Base-by-base conservation (phyloP, 2,329 filamentous ascomycete genomes). In the Colletotrichum tabaci region DNA sequence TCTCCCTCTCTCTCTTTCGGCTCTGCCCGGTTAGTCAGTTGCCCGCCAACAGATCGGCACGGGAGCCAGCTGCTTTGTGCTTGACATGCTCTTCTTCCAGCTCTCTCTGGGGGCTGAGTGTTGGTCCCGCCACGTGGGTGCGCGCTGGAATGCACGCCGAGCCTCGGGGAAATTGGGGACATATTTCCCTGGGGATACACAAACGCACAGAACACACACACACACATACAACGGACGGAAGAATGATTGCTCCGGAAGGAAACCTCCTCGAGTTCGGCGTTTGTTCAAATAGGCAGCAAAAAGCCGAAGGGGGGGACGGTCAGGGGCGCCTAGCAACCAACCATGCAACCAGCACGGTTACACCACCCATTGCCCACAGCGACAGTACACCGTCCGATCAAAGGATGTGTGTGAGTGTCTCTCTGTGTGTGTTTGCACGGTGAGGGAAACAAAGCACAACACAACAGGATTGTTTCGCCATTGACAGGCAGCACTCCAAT, bases 271-370 rank as follows among this genome's bases (percentile, higher is more conserved):
- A 21, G 30, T 30, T 10, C n/a, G 44, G 30, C 16, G 58, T 21
- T 26, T 12, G 35, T 26, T 30, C 30, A 30, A 30, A 30, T 30
- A 30, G 30, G 30, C 30, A 30, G 2, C 30, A 30, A 30, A 30
- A 30, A 7, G 30, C 30, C 30, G 30, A 30, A 30, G 30, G 30
- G 30, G 30, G 1, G 30, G 8, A 30, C 30, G 30, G 30, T 30
- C 30, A 30, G 30, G 23, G 23, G 23, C 56, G 12, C 61, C 38
- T 7, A 46, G 61, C 61, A 63, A 63, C 61, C 35, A 30, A 30
- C 30, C 30, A 30, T 26, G 26, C 26, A 26, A 26, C 26, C 26
- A 26, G 26, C 26, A 26, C 26, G 26, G 30, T 30, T 8, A 30
- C 30, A 4, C 3, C 26, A 26, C 4, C 26, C 26, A 26, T 26